These are phyloP conservation scores for Penicillium corylophilum DNA, from an alignment of 2,329 filamentous ascomycete species.

Conservation along the genomic window DNA sequence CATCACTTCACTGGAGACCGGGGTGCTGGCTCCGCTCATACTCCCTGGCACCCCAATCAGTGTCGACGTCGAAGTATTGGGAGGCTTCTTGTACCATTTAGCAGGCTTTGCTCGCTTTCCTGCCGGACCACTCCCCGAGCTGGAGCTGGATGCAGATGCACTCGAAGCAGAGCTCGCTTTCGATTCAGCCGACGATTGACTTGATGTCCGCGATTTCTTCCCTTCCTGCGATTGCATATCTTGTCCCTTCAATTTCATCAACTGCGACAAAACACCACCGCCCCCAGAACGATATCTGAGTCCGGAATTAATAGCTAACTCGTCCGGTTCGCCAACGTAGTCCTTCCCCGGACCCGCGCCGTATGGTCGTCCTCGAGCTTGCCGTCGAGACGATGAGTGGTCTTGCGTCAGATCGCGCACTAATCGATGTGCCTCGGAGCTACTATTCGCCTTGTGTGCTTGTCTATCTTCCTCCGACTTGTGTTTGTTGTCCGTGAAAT, in stretches of 20 bases:
- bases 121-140: constrained; percentile 6
- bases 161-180: background rate
- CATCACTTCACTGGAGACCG: constrained; percentile 27
- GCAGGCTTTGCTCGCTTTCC: constrained; percentile 20
- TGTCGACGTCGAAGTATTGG: constrained; percentile 25
- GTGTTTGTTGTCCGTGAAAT: constrained; percentile 32
- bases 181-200: constrained; percentile 12
- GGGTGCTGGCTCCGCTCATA: constrained; percentile 31
- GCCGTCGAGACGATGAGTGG: constrained; percentile 21
- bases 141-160: background rate
- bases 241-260: constrained; percentile 28
- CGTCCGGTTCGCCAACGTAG: constrained; percentile 8
- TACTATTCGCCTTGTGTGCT: constrained; percentile 24
- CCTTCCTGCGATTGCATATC: constrained; percentile 3
- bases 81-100: constrained; percentile 35
- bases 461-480: constrained; percentile 30
- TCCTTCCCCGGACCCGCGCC: constrained; percentile 11
- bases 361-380: constrained; percentile 13
- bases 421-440: constrained; percentile 32
- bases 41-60: constrained; percentile 19
- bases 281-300: constrained; percentile 27
- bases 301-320: constrained; percentile 10
- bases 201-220: constrained; percentile 7
- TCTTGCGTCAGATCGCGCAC: constrained; percentile 34
- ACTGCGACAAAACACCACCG: constrained; percentile 33